Percentiles rank a stretch among this genome's conserved stretches.
phyloP scores from a whole-genome alignment of 1,284 basidiomycete genomes.

The Porogramme epimiltina region DNA sequence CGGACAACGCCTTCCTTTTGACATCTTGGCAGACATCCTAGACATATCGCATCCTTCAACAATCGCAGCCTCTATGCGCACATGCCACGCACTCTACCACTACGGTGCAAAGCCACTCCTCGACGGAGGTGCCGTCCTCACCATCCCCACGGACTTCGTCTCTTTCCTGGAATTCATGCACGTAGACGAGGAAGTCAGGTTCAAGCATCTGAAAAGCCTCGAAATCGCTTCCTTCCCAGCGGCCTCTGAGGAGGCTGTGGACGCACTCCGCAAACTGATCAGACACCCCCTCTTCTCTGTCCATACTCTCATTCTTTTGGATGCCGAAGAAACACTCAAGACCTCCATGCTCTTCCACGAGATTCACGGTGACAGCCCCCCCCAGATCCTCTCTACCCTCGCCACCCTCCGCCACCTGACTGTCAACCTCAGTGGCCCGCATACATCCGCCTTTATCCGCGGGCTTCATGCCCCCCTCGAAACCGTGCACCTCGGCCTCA shows the following conservation, averaged over 20 bases:
- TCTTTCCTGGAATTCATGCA: constrained; percentile 1
- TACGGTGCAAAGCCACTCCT: constrained; percentile 3
- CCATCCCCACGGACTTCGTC: neutral
- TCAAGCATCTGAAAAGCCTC: neutral
- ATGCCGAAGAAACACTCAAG: constrained; percentile 7
- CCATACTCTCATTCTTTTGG: constrained; percentile 3
- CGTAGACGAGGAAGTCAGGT: neutral
- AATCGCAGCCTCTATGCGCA: neutral
- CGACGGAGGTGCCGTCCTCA: neutral
- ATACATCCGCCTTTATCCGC: neutral
- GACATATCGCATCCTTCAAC: neutral
- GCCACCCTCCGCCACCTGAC: constrained; percentile 8
- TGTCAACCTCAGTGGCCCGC: neutral
- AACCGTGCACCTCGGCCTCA: constrained; percentile 3
- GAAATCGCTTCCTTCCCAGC: constrained; percentile 4
- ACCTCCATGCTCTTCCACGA: neutral
- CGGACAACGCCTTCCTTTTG: too few relatives aligned
- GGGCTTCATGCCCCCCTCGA: constrained; percentile 2
- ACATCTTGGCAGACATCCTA: neutral
- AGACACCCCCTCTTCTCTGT: constrained; percentile 1
- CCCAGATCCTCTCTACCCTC: constrained; percentile 1
- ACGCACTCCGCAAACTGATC: constrained; percentile 4
- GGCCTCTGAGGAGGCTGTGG: neutral
- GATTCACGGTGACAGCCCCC: neutral
- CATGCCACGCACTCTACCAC: neutral